These are phyloP conservation scores for Colletotrichum lentis DNA, from an alignment of 2,329 filamentous ascomycete species.

Conservation along the genomic window DNA sequence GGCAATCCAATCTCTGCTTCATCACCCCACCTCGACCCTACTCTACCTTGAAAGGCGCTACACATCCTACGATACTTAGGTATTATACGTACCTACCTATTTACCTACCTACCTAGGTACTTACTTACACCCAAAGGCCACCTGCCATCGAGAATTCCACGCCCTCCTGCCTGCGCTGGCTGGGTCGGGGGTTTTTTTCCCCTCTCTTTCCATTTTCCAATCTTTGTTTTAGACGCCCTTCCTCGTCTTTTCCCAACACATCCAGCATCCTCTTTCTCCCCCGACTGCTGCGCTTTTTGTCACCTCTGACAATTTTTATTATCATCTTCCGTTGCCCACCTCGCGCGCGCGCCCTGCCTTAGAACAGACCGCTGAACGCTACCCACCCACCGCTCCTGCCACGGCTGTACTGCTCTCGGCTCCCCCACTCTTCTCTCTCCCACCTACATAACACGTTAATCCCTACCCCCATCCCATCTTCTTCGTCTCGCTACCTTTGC, in stretches of 20 bases:
- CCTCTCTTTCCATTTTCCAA: not conserved
- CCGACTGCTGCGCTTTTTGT: slow-evolving; percentile 1
- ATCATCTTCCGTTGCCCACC: not conserved
- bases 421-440: slow-evolving; percentile 2
- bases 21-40: slow-evolving; percentile 31
- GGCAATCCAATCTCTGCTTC: slow-evolving; percentile 33
- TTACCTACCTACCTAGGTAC: too few species aligned
- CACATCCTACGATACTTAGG: slow-evolving; percentile 28
- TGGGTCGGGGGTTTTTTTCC: not conserved
- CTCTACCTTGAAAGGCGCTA: slow-evolving; percentile 35
- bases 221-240: slow-evolving; percentile 8
- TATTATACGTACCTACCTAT: not conserved
- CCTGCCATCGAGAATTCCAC: slow-evolving; percentile 21
- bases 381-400: slow-evolving; percentile 7
- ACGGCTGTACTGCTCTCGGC: not conserved
- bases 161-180: slow-evolving; percentile 13
- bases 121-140: slow-evolving; percentile 28
- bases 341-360: not conserved
- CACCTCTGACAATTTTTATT: too few species aligned
- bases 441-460: slow-evolving; percentile 37
- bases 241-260: slow-evolving; percentile 15
- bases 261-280: slow-evolving; percentile 2
- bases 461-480: slow-evolving; percentile 34
- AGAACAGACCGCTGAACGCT: slow-evolving; percentile 29
- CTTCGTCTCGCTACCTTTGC: slow-evolving; percentile 24